phyloP scores from a whole-genome alignment of 306 rosid species.

The Luffa acutangula region DNA sequence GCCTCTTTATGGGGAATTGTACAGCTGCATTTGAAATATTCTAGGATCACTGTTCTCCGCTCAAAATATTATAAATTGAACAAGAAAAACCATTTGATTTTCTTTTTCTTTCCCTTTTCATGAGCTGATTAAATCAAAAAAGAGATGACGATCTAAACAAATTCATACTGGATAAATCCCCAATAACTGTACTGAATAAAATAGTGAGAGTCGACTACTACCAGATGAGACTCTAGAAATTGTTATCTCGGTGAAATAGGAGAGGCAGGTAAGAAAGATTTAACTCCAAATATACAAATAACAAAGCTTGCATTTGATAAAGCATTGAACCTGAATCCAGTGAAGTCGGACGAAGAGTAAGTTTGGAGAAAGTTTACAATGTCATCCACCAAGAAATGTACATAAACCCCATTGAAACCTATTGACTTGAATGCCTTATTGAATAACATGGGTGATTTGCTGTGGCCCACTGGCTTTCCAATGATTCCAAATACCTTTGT shows the following conservation, averaged over 20 bases:
- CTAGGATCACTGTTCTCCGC: neutral
- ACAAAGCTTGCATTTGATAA: neutral
- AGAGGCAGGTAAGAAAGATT: constrained; percentile 1
- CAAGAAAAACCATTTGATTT: neutral
- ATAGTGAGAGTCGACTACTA: neutral
- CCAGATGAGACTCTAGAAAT: neutral
- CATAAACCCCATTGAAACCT: constrained; percentile 51
- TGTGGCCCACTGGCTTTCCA: constrained; percentile 59
- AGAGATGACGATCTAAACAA: neutral
- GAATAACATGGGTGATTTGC: constrained; percentile 54
- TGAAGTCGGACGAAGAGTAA: constrained; percentile 52
- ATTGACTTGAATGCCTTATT: constrained; percentile 47
- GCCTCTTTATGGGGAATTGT: constrained; percentile 59
- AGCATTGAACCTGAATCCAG: constrained; percentile 47
- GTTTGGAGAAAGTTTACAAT: constrained; percentile 36
- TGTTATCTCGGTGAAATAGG: neutral
- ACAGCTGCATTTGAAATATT: constrained; percentile 20
- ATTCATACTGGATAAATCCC: neutral
- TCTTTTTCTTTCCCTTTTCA: neutral
- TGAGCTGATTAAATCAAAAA: neutral
- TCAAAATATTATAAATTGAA: constrained; percentile 3
- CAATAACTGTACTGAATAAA: neutral
- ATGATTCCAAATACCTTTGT: constrained; percentile 62
- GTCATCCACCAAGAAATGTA: constrained; percentile 54
- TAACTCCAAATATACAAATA: neutral